Percentiles rank a stretch among this genome's conserved stretches.
phyloP scores from a whole-genome alignment of 352 stramenopile species.

The Pythium myriotylum region DNA sequence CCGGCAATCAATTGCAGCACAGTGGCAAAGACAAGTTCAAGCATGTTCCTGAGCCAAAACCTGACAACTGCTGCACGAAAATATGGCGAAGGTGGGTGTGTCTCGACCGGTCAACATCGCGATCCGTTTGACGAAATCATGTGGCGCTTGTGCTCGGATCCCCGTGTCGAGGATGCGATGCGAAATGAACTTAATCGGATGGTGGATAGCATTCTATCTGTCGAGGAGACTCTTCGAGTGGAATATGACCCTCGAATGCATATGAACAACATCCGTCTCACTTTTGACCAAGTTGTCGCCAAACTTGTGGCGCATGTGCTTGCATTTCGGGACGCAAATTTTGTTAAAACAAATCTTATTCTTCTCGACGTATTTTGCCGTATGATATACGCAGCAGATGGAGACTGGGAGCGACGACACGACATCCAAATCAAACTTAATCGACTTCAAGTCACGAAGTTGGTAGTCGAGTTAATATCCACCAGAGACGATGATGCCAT shows the following conservation, averaged over 20 bases:
- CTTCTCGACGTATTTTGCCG: constrained; percentile 72
- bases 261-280: constrained; percentile 45
- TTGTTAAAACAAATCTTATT: constrained; percentile 70
- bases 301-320: constrained; percentile 67
- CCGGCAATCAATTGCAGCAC: too few species aligned
- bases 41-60: too few species aligned
- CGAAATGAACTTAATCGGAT: constrained; percentile 75
- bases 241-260: constrained; percentile 53
- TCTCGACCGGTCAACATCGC: constrained; percentile 36
- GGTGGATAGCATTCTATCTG: constrained; percentile 62
- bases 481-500: constrained; percentile 54
- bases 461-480: constrained; percentile 70
- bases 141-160: constrained; percentile 39
- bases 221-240: constrained; percentile 47
- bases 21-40: too few species aligned
- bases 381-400: constrained; percentile 70
- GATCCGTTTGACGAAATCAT: constrained; percentile 55
- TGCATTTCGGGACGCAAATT: constrained; percentile 52
- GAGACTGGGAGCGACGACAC: constrained; percentile 43
- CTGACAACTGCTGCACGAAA: too few species aligned
- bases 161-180: constrained; percentile 46
- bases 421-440: constrained; percentile 75
- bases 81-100: too few species aligned
- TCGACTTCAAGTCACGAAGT: constrained; percentile 53
- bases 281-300: constrained; percentile 66